Evolutionary conservation across 2,329 filamentous ascomycete genomes (phyloP), one percentile per base, ranked within the genome.

Genomic region (Nigrograna mackinnonii): DNA sequence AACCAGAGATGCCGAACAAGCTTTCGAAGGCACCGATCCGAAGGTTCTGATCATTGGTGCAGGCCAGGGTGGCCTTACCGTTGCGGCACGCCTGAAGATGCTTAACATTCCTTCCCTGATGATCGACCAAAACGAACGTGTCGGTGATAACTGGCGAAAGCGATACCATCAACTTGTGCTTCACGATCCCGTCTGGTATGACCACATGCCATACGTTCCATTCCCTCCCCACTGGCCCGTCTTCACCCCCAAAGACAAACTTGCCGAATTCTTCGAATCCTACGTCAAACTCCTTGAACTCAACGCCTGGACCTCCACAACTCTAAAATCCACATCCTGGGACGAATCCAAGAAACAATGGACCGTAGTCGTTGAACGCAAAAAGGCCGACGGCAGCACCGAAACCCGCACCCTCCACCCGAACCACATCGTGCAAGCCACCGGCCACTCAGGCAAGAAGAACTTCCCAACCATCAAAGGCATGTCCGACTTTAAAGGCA

Each of bases 111-210:
- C 63, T 1, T 67, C 71, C 20, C 54, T 78, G 6, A 61, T 77
- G n/a, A 60, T 78, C 32, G 75, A 78, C 34, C 62, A 64, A 18
- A 71, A 71, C 22, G 54, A 58, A 17, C 51, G 62, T 1, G 62
- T 77, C 4, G 74, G 75, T 2, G 69, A 75, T 39, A 73, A 71
- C 33, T 78, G 75, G 75, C 60, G 61, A 2, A 63, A 69, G 35
- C 62, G 75, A 35, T 78, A 78, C 46, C 69, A 73, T 28, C 72
- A 72, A 16, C 60, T 72, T 6, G 69, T 70, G 11, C 64, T 67
- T 20, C 69, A 72, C 46, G 69, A 70, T 6, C 64, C 63, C 4
- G 69, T 67, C n/a, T 64, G 64, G 46, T 67, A 68, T 37, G 65
- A 68, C 38, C 64, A 71, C 32, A 53, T 72, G 43, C 70, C 69